These are phyloP conservation scores for Phytophthora kernoviae DNA, from an alignment of 352 stramenopile genomes.

Conservation along the genomic window DNA sequence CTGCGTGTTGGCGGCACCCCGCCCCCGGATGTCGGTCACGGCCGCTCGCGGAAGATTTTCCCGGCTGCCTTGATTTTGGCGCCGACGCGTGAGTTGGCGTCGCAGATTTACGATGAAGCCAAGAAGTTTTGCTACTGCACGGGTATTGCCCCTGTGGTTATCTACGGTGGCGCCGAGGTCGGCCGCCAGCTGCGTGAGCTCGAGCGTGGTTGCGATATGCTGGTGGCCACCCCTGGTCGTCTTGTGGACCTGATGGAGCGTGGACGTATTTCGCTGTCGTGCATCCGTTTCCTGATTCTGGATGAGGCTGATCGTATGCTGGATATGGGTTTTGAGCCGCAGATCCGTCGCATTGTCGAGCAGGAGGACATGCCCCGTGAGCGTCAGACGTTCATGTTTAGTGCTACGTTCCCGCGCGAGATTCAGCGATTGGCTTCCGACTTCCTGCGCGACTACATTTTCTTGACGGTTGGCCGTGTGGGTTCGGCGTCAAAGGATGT, in stretches of 20 bases:
- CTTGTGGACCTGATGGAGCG: slow-evolving; percentile 97
- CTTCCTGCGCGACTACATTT: slow-evolving; percentile 99
- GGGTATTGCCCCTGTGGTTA: slow-evolving; percentile 92
- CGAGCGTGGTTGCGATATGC: slow-evolving; percentile 94
- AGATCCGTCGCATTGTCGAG: slow-evolving; percentile 99
- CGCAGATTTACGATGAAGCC: slow-evolving; percentile 96
- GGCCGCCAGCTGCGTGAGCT: slow-evolving; percentile 86
- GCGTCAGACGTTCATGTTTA: slow-evolving; percentile 99
- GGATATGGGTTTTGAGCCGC: slow-evolving; percentile 99
- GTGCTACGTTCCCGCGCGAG: slow-evolving; percentile 98
- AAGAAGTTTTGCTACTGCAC: slow-evolving; percentile 97
- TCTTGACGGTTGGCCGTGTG: slow-evolving; percentile 98
- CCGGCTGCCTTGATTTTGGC: slow-evolving; percentile 93
- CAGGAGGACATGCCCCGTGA: slow-evolving; percentile 97
- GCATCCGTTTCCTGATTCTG: slow-evolving; percentile 96
- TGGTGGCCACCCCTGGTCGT: slow-evolving; percentile 97
- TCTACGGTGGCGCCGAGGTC: slow-evolving; percentile 95
- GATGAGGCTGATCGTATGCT: slow-evolving; percentile 99
- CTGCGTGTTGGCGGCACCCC: slow-evolving; percentile 82
- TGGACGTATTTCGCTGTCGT: slow-evolving; percentile 89
- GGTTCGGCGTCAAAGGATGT: slow-evolving; percentile 98
- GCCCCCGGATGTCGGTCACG: slow-evolving; percentile 48
- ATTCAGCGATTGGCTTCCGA: slow-evolving; percentile 97
- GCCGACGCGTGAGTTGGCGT: slow-evolving; percentile 94
- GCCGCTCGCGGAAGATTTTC: slow-evolving; percentile 87